Evolutionary conservation across 108 stramenopile genomes (phyloP).

Genomic region (Skeletonema tropicum): DNA sequence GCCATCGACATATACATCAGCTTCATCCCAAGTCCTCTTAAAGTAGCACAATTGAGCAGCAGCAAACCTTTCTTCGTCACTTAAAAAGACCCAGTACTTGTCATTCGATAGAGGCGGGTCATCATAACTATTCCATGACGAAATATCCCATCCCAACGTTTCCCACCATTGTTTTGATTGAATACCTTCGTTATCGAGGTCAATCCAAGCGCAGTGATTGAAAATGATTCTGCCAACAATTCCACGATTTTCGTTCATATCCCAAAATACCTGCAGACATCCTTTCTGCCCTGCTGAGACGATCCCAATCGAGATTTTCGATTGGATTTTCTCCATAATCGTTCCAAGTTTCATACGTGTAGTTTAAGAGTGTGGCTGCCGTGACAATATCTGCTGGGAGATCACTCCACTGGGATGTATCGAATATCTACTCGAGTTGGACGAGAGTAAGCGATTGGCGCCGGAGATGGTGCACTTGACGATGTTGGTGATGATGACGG

Average conservation of each 20-base stretch:
- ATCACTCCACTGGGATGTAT: constrained; percentile 13
- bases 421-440: constrained; percentile 11
- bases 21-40: constrained; percentile 21
- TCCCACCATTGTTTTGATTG: constrained; percentile 7
- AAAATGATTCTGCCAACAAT: constrained; percentile 29
- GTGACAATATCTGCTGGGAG: not conserved
- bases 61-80: constrained; percentile 3
- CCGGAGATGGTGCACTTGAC: not conserved
- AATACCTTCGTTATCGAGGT: constrained; percentile 10
- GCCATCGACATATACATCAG: not conserved
- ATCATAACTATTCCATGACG: constrained; percentile 22
- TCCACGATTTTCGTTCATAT: constrained; percentile 10
- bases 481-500: not conserved
- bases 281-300: constrained; percentile 9
- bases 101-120: not conserved
- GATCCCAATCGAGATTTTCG: constrained; percentile 12
- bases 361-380: constrained; percentile 9
- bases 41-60: constrained; percentile 17
- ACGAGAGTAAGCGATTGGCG: constrained; percentile 5
- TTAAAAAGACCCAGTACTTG: not conserved
- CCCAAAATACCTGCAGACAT: constrained; percentile 10
- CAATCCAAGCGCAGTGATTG: constrained; percentile 20
- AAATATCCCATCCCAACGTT: constrained; percentile 13
- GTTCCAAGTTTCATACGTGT: constrained; percentile 24
- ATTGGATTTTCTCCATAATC: constrained; percentile 1